Percentiles rank a stretch among this genome's conserved stretches.
Conservation (phyloP, 2,329 filamentous ascomycete species). For the Verticillium nonalfalfae region DNA sequence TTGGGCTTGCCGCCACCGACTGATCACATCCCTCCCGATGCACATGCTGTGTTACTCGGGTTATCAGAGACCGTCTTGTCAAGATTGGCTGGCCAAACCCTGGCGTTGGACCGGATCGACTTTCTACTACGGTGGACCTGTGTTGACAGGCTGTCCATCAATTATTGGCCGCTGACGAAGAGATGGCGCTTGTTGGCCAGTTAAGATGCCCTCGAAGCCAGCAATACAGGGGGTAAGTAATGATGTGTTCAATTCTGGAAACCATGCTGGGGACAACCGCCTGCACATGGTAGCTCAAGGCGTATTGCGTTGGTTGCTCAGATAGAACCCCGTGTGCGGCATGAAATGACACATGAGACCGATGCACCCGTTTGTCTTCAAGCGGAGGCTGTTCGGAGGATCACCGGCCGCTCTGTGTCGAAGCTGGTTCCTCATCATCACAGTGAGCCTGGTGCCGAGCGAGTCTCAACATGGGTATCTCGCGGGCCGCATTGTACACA, state of each 20-base stretch:
- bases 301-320: not conserved
- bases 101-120: not conserved
- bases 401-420: not conserved
- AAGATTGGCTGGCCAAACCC: not conserved
- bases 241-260: not conserved
- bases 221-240: not conserved
- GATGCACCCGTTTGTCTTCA: not conserved
- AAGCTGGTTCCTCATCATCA: not conserved
- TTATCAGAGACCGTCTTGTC: not conserved
- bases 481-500: not conserved
- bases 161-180: not conserved
- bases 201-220: not conserved
- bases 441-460: too few relatives aligned
- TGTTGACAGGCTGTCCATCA: not conserved
- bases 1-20: not conserved
- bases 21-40: not conserved
- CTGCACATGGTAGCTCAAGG: not conserved
- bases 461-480: not conserved
- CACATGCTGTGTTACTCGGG: not conserved
- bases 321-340: too few relatives aligned
- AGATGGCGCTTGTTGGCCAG: not conserved
- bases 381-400: not conserved
- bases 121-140: not conserved
- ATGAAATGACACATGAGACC: too few relatives aligned
- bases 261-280: not conserved